Conservation (phyloP, 2,329 filamentous ascomycete species). For the Cladosporium velox region DNA sequence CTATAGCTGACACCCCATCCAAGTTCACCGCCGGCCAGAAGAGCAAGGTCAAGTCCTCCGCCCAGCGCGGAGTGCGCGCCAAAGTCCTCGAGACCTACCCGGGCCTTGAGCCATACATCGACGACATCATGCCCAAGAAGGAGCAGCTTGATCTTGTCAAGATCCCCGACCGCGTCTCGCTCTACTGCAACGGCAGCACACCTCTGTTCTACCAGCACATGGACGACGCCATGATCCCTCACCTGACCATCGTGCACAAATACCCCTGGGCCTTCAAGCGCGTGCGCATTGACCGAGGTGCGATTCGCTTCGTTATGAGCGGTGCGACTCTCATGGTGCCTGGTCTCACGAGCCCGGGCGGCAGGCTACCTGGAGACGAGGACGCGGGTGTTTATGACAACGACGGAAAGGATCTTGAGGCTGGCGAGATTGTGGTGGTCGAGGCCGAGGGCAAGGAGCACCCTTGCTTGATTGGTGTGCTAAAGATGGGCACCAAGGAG, state of each 20-base stretch:
- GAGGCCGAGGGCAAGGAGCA: constrained; percentile 91
- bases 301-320: constrained; percentile 92
- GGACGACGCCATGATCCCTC: constrained; percentile 76
- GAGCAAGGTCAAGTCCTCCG: constrained; percentile 94
- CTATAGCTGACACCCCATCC: constrained; percentile 26
- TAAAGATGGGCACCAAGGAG: constrained; percentile 84
- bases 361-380: constrained; percentile 66
- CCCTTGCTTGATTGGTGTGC: constrained; percentile 81
- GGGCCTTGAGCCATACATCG: constrained; percentile 80
- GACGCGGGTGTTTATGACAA: constrained; percentile 49
- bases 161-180: constrained; percentile 84
- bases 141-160: constrained; percentile 87
- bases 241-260: constrained; percentile 84
- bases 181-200: constrained; percentile 77
- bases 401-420: constrained; percentile 67
- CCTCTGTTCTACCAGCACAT: constrained; percentile 92
- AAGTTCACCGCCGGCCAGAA: constrained; percentile 72
- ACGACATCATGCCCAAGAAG: constrained; percentile 95
- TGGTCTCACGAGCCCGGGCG: constrained; percentile 81
- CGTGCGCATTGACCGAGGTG: constrained; percentile 89
- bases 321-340: constrained; percentile 97
- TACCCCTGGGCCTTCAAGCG: constrained; percentile 83
- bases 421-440: constrained; percentile 83
- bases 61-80: constrained; percentile 81
- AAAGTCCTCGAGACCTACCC: constrained; percentile 85